Evolutionary conservation across 2,329 filamentous ascomycete genomes (phyloP).

Genomic region (Colletotrichum tropicale): DNA sequence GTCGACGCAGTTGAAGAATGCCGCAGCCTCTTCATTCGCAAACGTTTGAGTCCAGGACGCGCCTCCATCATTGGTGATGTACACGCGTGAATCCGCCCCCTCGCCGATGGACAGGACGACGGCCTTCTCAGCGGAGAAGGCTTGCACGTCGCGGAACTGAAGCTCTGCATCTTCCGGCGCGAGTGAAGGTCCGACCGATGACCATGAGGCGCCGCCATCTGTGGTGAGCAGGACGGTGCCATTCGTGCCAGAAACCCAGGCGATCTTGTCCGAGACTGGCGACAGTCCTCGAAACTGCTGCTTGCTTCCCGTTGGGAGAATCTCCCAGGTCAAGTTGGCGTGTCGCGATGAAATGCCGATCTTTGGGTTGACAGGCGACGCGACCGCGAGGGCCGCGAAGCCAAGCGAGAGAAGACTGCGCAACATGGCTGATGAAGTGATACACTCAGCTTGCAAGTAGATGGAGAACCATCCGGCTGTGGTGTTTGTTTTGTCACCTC

Average conservation of each 20-base stretch:
- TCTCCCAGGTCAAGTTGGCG: conserved; percentile 26
- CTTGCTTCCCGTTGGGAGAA: conserved; percentile 27
- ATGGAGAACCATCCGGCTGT: background rate
- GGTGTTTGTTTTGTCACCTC: background rate
- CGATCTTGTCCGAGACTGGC: conserved; percentile 31
- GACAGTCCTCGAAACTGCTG: conserved; percentile 35
- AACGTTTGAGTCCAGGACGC: conserved; percentile 30
- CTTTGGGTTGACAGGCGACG: background rate
- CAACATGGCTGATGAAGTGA: background rate
- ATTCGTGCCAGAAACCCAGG: conserved; percentile 34
- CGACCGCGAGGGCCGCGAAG: background rate
- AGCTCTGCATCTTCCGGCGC: conserved; percentile 24
- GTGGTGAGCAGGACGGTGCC: conserved; percentile 32
- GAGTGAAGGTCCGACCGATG: conserved; percentile 31
- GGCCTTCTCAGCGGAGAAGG: conserved; percentile 43
- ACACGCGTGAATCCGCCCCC: conserved; percentile 33
- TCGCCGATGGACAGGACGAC: conserved; percentile 41
- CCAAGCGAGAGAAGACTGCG: background rate
- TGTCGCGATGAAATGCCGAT: background rate
- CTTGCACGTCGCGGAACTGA: conserved; percentile 39
- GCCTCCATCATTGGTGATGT: conserved; percentile 31
- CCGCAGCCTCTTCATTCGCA: conserved; percentile 29
- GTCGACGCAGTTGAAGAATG: conserved; percentile 38
- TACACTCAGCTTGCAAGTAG: background rate
- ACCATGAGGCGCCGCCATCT: conserved; percentile 33